phyloP scores from a whole-genome alignment of 2,329 filamentous ascomycete genomes.

The Diaporthe caulivora region DNA sequence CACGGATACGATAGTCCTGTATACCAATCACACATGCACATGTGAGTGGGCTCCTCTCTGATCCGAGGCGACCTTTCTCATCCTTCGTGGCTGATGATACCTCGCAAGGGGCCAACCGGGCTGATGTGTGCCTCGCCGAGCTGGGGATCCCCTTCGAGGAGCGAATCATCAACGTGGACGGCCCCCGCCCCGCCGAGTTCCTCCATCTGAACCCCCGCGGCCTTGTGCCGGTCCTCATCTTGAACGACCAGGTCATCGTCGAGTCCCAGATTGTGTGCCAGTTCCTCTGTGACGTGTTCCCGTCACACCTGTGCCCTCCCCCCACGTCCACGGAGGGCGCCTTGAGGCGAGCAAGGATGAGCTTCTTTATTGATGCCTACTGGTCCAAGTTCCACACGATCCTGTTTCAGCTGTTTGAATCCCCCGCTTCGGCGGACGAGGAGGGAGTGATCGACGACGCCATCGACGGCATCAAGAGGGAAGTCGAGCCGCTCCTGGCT shows the following conservation, averaged over 20 bases:
- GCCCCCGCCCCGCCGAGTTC: conserved; percentile 77
- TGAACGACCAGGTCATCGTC: conserved; percentile 73
- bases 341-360: conserved; percentile 71
- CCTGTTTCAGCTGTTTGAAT: conserved; percentile 55
- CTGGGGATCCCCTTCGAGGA: conserved; percentile 73
- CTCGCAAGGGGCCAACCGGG: conserved; percentile 71
- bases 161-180: conserved; percentile 75
- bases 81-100: background rate
- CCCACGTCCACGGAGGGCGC: conserved; percentile 62
- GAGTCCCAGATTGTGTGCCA: conserved; percentile 78
- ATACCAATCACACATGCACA: conserved; percentile 76
- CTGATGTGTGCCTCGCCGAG: conserved; percentile 75
- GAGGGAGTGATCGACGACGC: conserved; percentile 61
- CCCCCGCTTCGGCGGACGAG: conserved; percentile 61
- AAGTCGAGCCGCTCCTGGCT: conserved; percentile 75
- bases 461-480: conserved; percentile 70
- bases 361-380: conserved; percentile 79
- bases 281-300: conserved; percentile 75
- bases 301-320: conserved; percentile 72
- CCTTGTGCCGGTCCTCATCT: conserved; percentile 77
- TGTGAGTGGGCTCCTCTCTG: conserved; percentile 52
- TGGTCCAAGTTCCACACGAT: conserved; percentile 67
- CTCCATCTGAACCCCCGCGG: conserved; percentile 80
- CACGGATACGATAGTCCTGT: conserved; percentile 71
- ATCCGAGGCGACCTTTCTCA: background rate